phyloP scores from a whole-genome alignment of 176 grass and related monocot species.

The Alloteropsis semialata region DNA sequence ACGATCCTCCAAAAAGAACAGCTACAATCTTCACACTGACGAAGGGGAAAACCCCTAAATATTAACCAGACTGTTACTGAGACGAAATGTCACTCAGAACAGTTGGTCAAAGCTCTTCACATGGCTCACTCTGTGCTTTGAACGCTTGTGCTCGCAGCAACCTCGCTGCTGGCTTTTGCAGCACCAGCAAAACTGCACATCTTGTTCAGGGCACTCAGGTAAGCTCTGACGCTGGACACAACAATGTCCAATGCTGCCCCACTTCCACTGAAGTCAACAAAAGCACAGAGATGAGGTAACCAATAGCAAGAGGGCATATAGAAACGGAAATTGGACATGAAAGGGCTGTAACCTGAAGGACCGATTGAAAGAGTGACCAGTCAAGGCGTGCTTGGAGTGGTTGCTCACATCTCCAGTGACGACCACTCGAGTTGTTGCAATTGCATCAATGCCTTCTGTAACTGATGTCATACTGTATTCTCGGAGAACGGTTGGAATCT shows the following conservation, averaged over 20 bases:
- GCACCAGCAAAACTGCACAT: slow-evolving; percentile 72
- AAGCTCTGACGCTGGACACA: slow-evolving; percentile 83
- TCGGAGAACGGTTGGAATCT: slow-evolving; percentile 72
- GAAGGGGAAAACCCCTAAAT: neutral
- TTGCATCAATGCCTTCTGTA: slow-evolving; percentile 95
- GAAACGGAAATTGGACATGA: neutral
- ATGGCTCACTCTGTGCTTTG: slow-evolving; percentile 25
- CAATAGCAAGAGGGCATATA: neutral
- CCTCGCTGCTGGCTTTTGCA: slow-evolving; percentile 47
- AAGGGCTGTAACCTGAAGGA: slow-evolving; percentile 61
- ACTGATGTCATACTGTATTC: slow-evolving; percentile 88
- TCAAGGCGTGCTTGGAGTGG: slow-evolving; percentile 38
- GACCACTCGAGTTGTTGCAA: slow-evolving; percentile 82
- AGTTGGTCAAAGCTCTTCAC: neutral
- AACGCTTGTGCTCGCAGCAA: slow-evolving; percentile 13
- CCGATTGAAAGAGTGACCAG: slow-evolving; percentile 45
- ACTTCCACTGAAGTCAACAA: slow-evolving; percentile 66
- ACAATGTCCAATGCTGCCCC: slow-evolving; percentile 75
- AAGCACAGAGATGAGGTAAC: neutral
- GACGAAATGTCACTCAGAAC: neutral
- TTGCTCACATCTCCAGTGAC: slow-evolving; percentile 45
- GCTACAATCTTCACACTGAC: neutral
- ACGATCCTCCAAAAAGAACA: neutral
- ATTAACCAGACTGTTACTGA: neutral
- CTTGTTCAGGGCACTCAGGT: slow-evolving; percentile 85